Evolutionary conservation across 1,284 basidiomycete genomes (phyloP).

Genomic region (Ganoderma lucidum): DNA sequence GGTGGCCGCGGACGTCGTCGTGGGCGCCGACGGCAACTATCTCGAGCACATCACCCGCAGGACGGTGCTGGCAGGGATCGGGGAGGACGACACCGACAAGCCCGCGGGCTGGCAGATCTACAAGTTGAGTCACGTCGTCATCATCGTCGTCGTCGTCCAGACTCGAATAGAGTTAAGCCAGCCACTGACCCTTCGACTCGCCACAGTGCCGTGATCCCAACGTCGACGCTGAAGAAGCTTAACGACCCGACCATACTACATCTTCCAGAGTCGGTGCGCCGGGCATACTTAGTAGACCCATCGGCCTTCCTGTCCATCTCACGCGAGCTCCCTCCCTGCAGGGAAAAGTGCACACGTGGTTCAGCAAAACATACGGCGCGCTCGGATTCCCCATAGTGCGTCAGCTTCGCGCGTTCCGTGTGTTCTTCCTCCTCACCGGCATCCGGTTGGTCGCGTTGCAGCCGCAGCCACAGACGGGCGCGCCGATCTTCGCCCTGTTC

Average conservation of each 20-base stretch:
- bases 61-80: slow-evolving; percentile 32
- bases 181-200: neutral
- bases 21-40: slow-evolving; percentile 43
- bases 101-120: slow-evolving; percentile 26
- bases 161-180: neutral
- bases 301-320: neutral
- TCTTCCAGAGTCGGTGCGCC: slow-evolving; percentile 17
- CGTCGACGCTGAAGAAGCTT: slow-evolving; percentile 20
- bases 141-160: neutral
- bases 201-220: slow-evolving; percentile 29
- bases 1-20: slow-evolving; percentile 41
- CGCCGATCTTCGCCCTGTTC: slow-evolving; percentile 21
- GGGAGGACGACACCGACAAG: slow-evolving; percentile 17
- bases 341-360: slow-evolving; percentile 33
- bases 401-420: neutral
- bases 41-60: slow-evolving; percentile 24
- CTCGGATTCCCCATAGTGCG: slow-evolving; percentile 34
- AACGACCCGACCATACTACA: slow-evolving; percentile 29
- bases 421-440: too few species aligned
- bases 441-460: neutral
- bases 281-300: too few species aligned
- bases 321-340: neutral
- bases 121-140: slow-evolving; percentile 26
- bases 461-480: slow-evolving; percentile 17
- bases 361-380: slow-evolving; percentile 25